Evolutionary conservation across 2,329 filamentous ascomycete species (phyloP).

Genomic region (Pseudogymnoascus sp.): DNA sequence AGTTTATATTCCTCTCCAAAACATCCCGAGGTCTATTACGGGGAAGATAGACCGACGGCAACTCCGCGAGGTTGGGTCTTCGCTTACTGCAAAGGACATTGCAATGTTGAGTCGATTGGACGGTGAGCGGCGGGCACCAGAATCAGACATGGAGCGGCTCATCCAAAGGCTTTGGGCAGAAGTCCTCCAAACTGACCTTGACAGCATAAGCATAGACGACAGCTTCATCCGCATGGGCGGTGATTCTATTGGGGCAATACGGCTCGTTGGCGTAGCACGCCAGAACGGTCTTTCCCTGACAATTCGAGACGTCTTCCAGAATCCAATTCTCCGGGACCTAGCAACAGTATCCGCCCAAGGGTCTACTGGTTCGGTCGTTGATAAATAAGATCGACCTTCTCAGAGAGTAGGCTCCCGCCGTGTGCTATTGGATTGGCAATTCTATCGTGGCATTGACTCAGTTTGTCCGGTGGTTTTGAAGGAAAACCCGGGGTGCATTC

Average conservation of each 20-base stretch:
- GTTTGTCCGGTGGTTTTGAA: background rate
- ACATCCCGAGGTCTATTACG: constrained; percentile 24
- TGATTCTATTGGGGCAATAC: constrained; percentile 40
- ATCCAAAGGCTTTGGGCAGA: constrained; percentile 34
- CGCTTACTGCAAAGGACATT: constrained; percentile 1
- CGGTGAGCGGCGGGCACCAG: background rate
- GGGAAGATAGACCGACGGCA: constrained; percentile 30
- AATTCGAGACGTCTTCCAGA: constrained; percentile 13
- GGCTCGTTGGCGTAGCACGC: constrained; percentile 30
- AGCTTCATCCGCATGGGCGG: constrained; percentile 36
- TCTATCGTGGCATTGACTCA: background rate
- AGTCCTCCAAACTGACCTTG: constrained; percentile 32
- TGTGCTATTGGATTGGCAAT: background rate
- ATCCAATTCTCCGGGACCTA: constrained; percentile 9
- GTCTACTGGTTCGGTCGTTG: background rate
- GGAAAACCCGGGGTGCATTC: background rate
- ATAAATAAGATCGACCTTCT: background rate
- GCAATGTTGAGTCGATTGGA: background rate
- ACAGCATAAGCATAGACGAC: constrained; percentile 26
- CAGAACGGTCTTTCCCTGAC: constrained; percentile 11
- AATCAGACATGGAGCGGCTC: constrained; percentile 1
- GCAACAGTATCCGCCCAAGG: background rate
- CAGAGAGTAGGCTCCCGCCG: background rate
- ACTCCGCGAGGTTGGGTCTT: constrained; percentile 1
- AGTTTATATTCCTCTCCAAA: constrained; percentile 24